Base-by-base conservation (phyloP, 192 early-diverging fungal genomes). In the Phycomyces nitens region DNA sequence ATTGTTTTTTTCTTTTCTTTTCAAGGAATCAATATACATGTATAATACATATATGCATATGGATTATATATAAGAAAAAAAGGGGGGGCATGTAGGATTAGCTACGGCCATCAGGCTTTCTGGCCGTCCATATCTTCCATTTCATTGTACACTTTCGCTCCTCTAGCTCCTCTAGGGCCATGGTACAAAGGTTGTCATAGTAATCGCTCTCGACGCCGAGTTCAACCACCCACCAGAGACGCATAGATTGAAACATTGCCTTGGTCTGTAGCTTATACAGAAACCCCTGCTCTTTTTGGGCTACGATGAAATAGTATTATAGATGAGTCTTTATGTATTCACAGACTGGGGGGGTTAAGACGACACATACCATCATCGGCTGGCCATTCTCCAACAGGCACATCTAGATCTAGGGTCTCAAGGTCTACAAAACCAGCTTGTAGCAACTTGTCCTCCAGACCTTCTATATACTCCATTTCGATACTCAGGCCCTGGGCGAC, bases 331-430 rank as follows among this genome's bases (percentile, higher is more conserved):
- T 0, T 18, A 1, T 20, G 47, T 39, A 11, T 62, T 27, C 29
- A 5, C 52, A 29, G n/a, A n/a, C n/a, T n/a, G n/a, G n/a, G n/a
- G n/a, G n/a, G n/a, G n/a, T n/a, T n/a, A n/a, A n/a, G n/a, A n/a
- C n/a, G n/a, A n/a, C n/a, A 15, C 53, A 23, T 68, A 73, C 71
- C 66, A 34, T 54, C 40, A 59, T 67, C 61, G 8, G 56, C 38
- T 16, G 68, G 63, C 73, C 73, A 75, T 66, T 75, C 71, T 16
- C 71, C 71, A 34, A 73, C 57, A 9, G 71, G 71, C 44, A 73
- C 62, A 60, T 66, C 60, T 10, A 62, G 16, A n/a, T 44, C n/a
- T 18, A 22, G 20, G 27, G 26, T 26, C 2, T 55, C 39, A 18
- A 73, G 20, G 16, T 67, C 59, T 21, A 50, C 56, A 62, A 73